A percentile compares a stretch with the other conserved stretches of the same genome.
Conservation (phyloP, 2,329 filamentous ascomycete genomes). For the Escovopsis weberi region DNA sequence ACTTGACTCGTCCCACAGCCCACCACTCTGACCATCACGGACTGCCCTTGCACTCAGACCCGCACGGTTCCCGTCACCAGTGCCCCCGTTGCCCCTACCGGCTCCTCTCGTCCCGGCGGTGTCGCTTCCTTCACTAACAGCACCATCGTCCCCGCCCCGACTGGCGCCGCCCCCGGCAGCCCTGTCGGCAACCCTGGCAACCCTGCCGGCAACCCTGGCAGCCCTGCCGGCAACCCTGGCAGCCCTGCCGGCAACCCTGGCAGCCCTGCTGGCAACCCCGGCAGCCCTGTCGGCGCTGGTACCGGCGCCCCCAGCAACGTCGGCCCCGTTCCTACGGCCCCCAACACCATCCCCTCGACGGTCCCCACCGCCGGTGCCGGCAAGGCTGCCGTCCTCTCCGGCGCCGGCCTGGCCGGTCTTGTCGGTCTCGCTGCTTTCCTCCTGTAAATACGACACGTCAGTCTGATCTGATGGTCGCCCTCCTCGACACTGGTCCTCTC, state of each 20-base stretch:
- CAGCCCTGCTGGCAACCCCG: too few species aligned
- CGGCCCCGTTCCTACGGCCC: constrained; percentile 15
- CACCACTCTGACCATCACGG: constrained; percentile 55
- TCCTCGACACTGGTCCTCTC: too few species aligned
- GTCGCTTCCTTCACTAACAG: constrained; percentile 9
- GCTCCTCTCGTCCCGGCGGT: not conserved
- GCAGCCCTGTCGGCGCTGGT: constrained; percentile 40
- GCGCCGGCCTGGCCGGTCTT: constrained; percentile 44
- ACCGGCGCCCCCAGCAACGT: constrained; percentile 14
- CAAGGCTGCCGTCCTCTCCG: constrained; percentile 41
- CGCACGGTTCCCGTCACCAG: constrained; percentile 40
- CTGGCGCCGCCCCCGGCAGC: too few species aligned
- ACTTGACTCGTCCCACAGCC: constrained; percentile 23
- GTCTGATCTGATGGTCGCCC: too few species aligned
- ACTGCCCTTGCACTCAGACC: constrained; percentile 57
- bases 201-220: constrained; percentile 12
- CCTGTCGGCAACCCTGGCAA: constrained; percentile 19
- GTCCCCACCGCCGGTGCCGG: constrained; percentile 40
- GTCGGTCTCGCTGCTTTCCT: constrained; percentile 43
- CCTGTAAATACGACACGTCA: constrained; percentile 36
- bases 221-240: constrained; percentile 9
- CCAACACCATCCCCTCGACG: constrained; percentile 7
- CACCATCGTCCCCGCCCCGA: not conserved
- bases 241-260: constrained; percentile 14
- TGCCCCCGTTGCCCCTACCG: constrained; percentile 30